Base-by-base conservation (phyloP, 2,329 filamentous ascomycete genomes). In the Colletotrichum sp. region DNA sequence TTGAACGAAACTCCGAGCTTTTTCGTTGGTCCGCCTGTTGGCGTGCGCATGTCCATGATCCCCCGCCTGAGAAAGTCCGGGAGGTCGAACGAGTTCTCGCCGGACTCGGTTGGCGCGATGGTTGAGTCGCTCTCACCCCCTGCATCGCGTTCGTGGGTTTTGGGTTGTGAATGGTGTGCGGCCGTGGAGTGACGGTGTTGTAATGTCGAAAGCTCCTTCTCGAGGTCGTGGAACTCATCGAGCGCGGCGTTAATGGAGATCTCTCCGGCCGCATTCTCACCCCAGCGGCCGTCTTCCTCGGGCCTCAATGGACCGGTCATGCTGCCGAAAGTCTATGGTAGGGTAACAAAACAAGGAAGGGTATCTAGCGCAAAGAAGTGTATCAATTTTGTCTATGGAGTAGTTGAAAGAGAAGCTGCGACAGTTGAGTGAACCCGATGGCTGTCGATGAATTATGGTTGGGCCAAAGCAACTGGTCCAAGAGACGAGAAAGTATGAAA, bases 1-100 rank as follows among this genome's bases (percentile, higher is more conserved):
- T 94, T 95, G 87, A 93, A 96, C 2, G 95, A 86, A 2, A 96
- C 93, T 4, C 95, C 95, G 13, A 96, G 91, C 80, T 93, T 94
- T 86, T 96, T 97, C 13, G 93, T 90, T 0, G 94, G 94, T 44
- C 89, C 87, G 8, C 92, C 93, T 6, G 84, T 82, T 34, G 92
- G 90, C 4, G 90, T 91, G 15, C 94, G 90, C 82, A 94, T 95
- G 84, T 96, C 95, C 75, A 96, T 93, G 80, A 94, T 93, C 2
- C 94, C 94, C 76, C 95, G 92, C 63, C 91, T 90, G 84, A 96
- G 90, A 81, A 96, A 96, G 15, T 92, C 87, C 39, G 90, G 90
- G 2, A 96, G 88, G 76, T 94, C 90, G 78, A 96, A 95, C 4
- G 70, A 60, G 59, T 69, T 59, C 15, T 74, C 44, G 21, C 49